Evolutionary conservation across 2,329 filamentous ascomycete species (phyloP).

Genomic region (Nannizziopsis arthrosporioides): DNA sequence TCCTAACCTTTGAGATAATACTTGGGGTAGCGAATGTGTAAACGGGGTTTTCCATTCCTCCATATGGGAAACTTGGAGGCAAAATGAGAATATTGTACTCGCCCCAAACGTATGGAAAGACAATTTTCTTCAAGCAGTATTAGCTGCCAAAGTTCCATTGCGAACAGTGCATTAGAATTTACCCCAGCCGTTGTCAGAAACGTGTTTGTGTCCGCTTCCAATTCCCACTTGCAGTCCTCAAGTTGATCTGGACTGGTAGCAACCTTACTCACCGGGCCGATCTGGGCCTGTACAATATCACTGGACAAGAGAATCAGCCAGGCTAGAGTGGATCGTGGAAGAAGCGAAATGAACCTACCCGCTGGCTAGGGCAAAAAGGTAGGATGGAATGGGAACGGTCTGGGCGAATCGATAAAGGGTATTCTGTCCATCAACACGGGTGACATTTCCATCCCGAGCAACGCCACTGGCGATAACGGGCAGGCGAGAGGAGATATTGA

Average conservation of each 20-base stretch:
- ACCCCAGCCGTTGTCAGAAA: slow-evolving; percentile 77
- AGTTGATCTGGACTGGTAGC: slow-evolving; percentile 83
- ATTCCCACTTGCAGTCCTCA: slow-evolving; percentile 73
- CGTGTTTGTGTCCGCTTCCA: slow-evolving; percentile 80
- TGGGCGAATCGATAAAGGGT: slow-evolving; percentile 76
- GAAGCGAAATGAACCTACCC: slow-evolving; percentile 27
- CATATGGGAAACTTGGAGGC: slow-evolving; percentile 81
- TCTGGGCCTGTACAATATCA: slow-evolving; percentile 72
- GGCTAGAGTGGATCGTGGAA: background rate
- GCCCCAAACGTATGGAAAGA: slow-evolving; percentile 87
- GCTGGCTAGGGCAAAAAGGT: slow-evolving; percentile 82
- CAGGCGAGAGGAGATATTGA: slow-evolving; percentile 73
- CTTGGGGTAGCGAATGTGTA: slow-evolving; percentile 94
- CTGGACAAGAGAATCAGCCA: slow-evolving; percentile 38
- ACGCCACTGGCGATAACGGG: slow-evolving; percentile 89
- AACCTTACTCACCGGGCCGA: slow-evolving; percentile 74
- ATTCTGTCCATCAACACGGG: slow-evolving; percentile 43
- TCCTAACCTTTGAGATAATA: slow-evolving; percentile 64
- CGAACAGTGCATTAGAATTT: background rate
- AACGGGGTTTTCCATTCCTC: slow-evolving; percentile 75
- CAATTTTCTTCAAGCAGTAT: slow-evolving; percentile 37
- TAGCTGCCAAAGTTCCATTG: background rate
- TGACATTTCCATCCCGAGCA: slow-evolving; percentile 40
- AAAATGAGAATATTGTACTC: slow-evolving; percentile 89
- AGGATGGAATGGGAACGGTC: slow-evolving; percentile 82